phyloP scores from a whole-genome alignment of 2,329 filamentous ascomycete genomes.

The Balansia obtecta region DNA sequence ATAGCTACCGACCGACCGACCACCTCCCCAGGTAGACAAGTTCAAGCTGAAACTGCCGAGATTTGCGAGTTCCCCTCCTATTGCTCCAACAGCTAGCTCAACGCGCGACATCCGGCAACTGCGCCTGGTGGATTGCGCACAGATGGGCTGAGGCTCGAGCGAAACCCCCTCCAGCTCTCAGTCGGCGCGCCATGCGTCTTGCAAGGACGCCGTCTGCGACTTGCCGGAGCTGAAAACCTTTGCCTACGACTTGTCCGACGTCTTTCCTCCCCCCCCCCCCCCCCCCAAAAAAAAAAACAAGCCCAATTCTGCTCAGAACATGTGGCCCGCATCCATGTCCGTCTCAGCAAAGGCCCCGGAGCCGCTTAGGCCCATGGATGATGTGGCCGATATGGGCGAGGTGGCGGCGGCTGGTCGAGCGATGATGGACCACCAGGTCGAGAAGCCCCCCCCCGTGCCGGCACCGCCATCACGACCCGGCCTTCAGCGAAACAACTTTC shows the following conservation, averaged over 20 bases:
- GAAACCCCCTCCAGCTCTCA: background rate
- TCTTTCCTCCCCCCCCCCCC: background rate
- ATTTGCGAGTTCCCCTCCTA: background rate
- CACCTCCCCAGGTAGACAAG: too few species aligned
- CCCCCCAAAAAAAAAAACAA: too few species aligned
- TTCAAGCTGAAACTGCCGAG: background rate
- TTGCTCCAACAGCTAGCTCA: background rate
- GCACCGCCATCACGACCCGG: constrained; percentile 9
- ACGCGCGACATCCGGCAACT: background rate
- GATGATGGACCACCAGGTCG: constrained; percentile 21
- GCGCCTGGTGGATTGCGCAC: background rate
- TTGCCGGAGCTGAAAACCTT: background rate
- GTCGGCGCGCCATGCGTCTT: constrained; percentile 9
- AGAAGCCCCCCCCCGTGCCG: constrained; percentile 19
- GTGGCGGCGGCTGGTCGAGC: constrained; percentile 19
- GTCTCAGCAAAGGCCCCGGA: constrained; percentile 1
- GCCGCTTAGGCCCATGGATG: constrained; percentile 15
- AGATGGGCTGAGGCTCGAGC: background rate
- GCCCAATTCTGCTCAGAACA: constrained; percentile 16
- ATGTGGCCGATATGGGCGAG: constrained; percentile 31
- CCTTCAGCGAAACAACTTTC: constrained; percentile 15
- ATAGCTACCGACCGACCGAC: too few species aligned
- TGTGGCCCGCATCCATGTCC: constrained; percentile 20
- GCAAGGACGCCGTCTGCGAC: constrained; percentile 2
- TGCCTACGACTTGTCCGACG: too few species aligned